Conservation (phyloP, 805 yeast species). For the Grigorovia yakushimaensis region DNA sequence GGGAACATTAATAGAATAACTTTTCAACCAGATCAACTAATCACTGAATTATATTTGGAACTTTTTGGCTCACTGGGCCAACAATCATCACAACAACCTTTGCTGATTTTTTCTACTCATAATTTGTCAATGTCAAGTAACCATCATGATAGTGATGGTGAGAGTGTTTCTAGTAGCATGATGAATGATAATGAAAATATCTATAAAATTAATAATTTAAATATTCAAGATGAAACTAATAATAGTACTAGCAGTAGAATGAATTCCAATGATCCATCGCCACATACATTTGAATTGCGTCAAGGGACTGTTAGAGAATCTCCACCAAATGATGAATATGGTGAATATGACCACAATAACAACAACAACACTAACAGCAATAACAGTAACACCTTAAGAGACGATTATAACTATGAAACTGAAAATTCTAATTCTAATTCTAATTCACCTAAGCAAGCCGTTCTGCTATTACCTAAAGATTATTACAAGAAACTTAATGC, state of each 20-base stretch:
- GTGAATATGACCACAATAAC: conserved; percentile 7
- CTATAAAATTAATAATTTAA: conserved; percentile 17
- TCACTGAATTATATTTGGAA: conserved; percentile 17
- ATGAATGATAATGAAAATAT: conserved; percentile 6
- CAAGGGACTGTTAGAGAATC: neutral
- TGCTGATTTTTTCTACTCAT: conserved; percentile 14
- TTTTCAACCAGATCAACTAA: conserved; percentile 24
- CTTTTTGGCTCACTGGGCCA: conserved; percentile 20
- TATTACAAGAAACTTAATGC: conserved; percentile 12
- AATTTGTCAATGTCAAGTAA: conserved; percentile 2
- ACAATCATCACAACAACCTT: conserved; percentile 20
- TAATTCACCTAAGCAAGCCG: conserved; percentile 19
- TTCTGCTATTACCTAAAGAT: conserved; percentile 22
- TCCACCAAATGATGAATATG: neutral
- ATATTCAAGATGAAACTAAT: conserved; percentile 1
- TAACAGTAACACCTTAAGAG: neutral
- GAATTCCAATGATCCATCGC: neutral
- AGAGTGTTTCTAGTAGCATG: neutral
- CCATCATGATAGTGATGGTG: neutral
- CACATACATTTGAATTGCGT: neutral
- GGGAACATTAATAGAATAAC: conserved; percentile 8
- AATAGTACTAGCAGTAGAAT: neutral
- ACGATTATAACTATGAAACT: conserved; percentile 2
- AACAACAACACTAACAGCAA: conserved; percentile 3
- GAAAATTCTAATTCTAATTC: conserved; percentile 8